Percentiles rank a stretch among this genome's conserved stretches.
Conservation (phyloP, 208 protist genomes). For the Herpetomonas samuelpessoai region DNA sequence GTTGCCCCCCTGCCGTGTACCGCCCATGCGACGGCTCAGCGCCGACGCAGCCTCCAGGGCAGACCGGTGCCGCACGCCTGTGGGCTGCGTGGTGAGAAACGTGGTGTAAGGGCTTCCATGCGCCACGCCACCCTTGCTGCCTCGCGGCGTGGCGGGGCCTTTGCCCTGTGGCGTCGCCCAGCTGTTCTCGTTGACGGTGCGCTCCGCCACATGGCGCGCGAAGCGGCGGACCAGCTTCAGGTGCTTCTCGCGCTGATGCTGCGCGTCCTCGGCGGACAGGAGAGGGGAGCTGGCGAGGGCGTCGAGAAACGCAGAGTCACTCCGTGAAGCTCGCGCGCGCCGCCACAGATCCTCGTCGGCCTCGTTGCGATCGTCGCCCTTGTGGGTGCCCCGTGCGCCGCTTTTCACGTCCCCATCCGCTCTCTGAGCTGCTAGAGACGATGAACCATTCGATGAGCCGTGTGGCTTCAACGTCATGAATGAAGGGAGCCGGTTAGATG, state of each 20-base stretch:
- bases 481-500: constrained; percentile 4
- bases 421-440: too few species aligned
- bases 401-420: neutral
- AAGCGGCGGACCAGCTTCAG: constrained; percentile 43
- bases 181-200: constrained; percentile 68
- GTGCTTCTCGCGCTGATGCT: constrained; percentile 5
- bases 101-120: neutral
- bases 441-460: too few species aligned
- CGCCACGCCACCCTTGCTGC: neutral
- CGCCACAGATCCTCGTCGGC: constrained; percentile 31
- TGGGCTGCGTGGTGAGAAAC: neutral
- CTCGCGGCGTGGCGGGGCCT: neutral
- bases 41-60: constrained; percentile 16
- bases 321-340: constrained; percentile 19
- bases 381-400: neutral
- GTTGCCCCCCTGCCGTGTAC: neutral
- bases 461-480: too few species aligned
- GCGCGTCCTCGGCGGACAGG: neutral
- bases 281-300: neutral
- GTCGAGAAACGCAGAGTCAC: neutral
- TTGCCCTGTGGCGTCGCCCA: too few species aligned
- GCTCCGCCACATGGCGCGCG: constrained; percentile 58
- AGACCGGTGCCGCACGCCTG: neutral
- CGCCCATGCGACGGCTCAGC: neutral
- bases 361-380: neutral